Conservation (phyloP, 129 eudicot species). For the Kitagawia praeruptora region DNA sequence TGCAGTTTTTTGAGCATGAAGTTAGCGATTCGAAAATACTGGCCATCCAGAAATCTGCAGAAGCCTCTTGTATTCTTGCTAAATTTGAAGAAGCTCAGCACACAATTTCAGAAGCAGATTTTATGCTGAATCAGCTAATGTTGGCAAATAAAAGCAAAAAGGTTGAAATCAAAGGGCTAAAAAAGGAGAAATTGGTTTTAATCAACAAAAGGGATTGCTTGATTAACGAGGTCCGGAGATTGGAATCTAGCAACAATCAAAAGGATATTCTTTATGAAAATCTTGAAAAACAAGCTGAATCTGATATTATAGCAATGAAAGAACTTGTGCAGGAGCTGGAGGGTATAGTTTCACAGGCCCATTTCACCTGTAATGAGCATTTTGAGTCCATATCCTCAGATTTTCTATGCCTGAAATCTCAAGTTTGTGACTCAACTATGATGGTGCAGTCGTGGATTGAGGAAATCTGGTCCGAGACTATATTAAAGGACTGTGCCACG, state of each 20-base stretch:
- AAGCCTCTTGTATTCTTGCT: too few species aligned
- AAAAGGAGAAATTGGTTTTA: conserved; percentile 32
- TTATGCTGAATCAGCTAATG: conserved; percentile 71
- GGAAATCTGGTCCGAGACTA: conserved; percentile 78
- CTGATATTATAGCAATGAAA: conserved; percentile 36
- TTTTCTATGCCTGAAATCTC: conserved; percentile 40
- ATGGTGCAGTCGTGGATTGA: conserved; percentile 56
- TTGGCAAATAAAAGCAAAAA: conserved; percentile 78
- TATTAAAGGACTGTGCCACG: conserved; percentile 63
- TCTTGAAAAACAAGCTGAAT: conserved; percentile 32
- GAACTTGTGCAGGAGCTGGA: conserved; percentile 48
- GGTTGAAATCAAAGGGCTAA: conserved; percentile 42
- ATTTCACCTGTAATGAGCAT: conserved; percentile 29
- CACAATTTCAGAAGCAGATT: too few species aligned
- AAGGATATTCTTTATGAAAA: conserved; percentile 24
- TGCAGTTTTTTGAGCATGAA: too few species aligned
- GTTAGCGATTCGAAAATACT: too few species aligned
- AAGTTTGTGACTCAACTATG: conserved; percentile 33
- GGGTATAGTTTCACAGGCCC: conserved; percentile 38
- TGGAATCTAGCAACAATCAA: conserved; percentile 27
- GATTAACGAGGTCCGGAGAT: conserved; percentile 27
- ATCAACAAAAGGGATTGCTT: conserved; percentile 33
- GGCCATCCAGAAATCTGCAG: too few species aligned
- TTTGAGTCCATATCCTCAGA: conserved; percentile 35
- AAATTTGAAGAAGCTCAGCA: too few species aligned